Base-by-base conservation (phyloP, 805 yeast genomes). In the Candida koratica region DNA sequence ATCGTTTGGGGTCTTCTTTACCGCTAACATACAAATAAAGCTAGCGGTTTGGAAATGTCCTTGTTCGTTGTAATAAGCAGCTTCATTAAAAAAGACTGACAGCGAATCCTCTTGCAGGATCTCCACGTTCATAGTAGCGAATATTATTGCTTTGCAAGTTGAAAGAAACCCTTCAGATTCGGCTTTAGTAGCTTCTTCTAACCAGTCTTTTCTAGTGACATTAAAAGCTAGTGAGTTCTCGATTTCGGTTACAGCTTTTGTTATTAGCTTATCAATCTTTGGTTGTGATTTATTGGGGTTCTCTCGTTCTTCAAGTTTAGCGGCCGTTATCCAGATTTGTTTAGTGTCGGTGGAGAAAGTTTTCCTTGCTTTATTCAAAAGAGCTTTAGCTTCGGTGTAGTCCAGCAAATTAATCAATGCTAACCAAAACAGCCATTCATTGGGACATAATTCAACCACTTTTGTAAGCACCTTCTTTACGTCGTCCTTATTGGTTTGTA, bases 371-470 rank as follows among this genome's bases (percentile, higher is more conserved):
- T 52, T 57, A 45, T 77, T 77, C 20, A 88, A 58, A 0, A 77
- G 61, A 13, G 58, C 51, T 44, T 74, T 75, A 0, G 89, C 81
- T 7, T 72, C 75, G 5, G 56, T 49, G 39, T 67, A 62, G 3
- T 55, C 51, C 19, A 73, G 71, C 9, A 76, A 38, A 15, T 68
- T 62, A 5, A 82, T 69, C 25, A 81, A 56, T 2, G 71, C 65
- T 7, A 75, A 52, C 94, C 95, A 84, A 29, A 89, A 61, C 1
- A 71, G 73, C 49, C 82, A 71, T 23, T 82, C 73, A 1, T 57
- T 39, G 0, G 96, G 88, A 14, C 85, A 69, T 16, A 86, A 54
- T 42, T 81, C 84, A 0, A 81, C 68, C 0, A 96, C 90, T 36
- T 81, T 81, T 1, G 52, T 42, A 3, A 86, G 56, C 38, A 88